These are phyloP conservation scores for Escovopsis sp. DNA, from an alignment of 2,329 filamentous ascomycete genomes.

Conservation along the genomic window DNA sequence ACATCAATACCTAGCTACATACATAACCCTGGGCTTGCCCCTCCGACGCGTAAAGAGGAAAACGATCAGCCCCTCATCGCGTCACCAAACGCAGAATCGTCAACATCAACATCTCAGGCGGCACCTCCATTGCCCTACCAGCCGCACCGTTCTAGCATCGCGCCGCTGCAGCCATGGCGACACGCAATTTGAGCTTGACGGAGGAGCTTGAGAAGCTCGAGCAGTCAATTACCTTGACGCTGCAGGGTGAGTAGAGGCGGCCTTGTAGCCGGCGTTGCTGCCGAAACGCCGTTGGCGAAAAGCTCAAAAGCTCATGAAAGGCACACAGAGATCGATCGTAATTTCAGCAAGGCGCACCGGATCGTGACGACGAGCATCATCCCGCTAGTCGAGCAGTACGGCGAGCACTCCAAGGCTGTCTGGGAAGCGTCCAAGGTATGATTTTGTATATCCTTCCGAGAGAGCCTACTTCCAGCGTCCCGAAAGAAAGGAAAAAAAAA, in stretches of 20 bases:
- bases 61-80: slow-evolving; percentile 19
- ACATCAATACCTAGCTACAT: no score
- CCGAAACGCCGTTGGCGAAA: neutral
- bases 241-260: slow-evolving; percentile 51
- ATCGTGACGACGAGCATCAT: slow-evolving; percentile 92
- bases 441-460: no score
- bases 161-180: slow-evolving; percentile 22
- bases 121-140: no score
- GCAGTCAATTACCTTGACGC: slow-evolving; percentile 87
- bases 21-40: slow-evolving; percentile 1
- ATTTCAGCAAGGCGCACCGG: slow-evolving; percentile 91
- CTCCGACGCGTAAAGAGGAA: slow-evolving; percentile 2
- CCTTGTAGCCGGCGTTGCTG: neutral
- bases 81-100: slow-evolving; percentile 12
- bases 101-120: neutral
- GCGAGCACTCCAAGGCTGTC: slow-evolving; percentile 80
- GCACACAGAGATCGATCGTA: slow-evolving; percentile 91
- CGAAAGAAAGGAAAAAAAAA: no score
- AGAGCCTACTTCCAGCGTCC: neutral
- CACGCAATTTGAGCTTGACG: slow-evolving; percentile 58
- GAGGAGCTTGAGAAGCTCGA: slow-evolving; percentile 94
- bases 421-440: slow-evolving; percentile 90
- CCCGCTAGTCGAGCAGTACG: slow-evolving; percentile 88
- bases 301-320: neutral
- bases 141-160: no score